A percentile compares a stretch with the other conserved stretches of the same genome.
Conservation (phyloP, 441 rosid species). For the Erodium trifolium region DNA sequence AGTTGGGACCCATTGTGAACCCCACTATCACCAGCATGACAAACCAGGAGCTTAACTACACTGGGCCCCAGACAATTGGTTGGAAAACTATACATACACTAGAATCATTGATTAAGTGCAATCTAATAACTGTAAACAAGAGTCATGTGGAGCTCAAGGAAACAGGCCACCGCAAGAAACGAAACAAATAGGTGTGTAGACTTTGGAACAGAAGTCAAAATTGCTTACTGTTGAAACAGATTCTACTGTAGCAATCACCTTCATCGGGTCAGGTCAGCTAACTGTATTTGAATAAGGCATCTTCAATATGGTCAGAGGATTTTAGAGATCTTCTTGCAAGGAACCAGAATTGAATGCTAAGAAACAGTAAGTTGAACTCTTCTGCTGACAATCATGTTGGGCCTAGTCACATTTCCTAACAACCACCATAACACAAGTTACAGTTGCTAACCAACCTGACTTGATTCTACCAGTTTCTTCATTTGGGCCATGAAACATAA, state of each 20-base stretch:
- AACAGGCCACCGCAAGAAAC: not conserved
- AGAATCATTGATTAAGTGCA: constrained; percentile 3
- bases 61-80: constrained; percentile 5
- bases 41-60: constrained; percentile 5
- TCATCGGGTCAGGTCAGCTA: constrained; percentile 10
- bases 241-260: constrained; percentile 10
- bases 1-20: constrained; percentile 3
- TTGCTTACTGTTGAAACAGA: not conserved
- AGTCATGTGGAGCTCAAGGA: constrained; percentile 1
- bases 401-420: not conserved
- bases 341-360: not conserved
- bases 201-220: not conserved
- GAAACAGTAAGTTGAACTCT: not conserved
- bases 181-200: constrained; percentile 2
- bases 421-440: not conserved
- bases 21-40: not conserved
- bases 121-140: constrained; percentile 4
- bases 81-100: not conserved
- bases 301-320: not conserved
- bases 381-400: too few relatives aligned
- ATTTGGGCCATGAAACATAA: constrained; percentile 2
- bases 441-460: not conserved
- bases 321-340: constrained; percentile 11
- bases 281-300: constrained; percentile 7
- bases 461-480: not conserved